Evolutionary conservation across 1,284 basidiomycete species (phyloP), one percentile per base, ranked within the genome.

Genomic region (Pisolithus thermaeus): DNA sequence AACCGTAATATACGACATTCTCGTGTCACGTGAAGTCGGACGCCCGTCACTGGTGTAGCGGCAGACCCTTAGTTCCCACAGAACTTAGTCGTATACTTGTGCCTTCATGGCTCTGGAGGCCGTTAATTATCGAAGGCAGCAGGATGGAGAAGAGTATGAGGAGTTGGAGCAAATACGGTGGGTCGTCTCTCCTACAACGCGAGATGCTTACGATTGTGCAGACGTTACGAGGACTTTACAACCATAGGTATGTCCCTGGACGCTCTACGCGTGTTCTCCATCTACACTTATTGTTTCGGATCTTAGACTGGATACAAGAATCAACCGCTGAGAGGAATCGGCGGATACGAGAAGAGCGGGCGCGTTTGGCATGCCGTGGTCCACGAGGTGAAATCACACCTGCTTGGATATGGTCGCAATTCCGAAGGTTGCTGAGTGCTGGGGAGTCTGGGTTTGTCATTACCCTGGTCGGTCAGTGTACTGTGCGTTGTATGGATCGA

Each of bases 291-390:
- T 51, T 32, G 42, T 46, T 38, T 43, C 52, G 44, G 27, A 18
- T 25, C 22, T 41, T 55, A 77, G 93, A 97, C 68, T 97, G 93
- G 94, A 90, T 97, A 52, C 90, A 96, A 64, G 94, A 97, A 71
- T 92, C 92, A 2, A 82, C 95, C 49, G 79, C 90, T 37, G 93
- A 97, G 62, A 78, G 92, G 28, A 88, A 87, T 55, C 74, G 87
- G 60, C 79, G 90, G 39, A 74, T 89, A 59, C 77, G 82, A 54
- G 76, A 79, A 55, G 72, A 76, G 52, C 73, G 73, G 48, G 60
- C 76, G n/a, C 73, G 76, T 44, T 65, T 70, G 9, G 71, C 79
- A 16, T 68, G 77, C 51, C 77, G 79, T 46, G 77, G 77, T 8
- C 76, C 77, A 47, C 73, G 73, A 51, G 79, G 75, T 56, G 73